These are phyloP conservation scores for Euphorbia peplus DNA, from an alignment of 345 rosid species.

Conservation along the genomic window DNA sequence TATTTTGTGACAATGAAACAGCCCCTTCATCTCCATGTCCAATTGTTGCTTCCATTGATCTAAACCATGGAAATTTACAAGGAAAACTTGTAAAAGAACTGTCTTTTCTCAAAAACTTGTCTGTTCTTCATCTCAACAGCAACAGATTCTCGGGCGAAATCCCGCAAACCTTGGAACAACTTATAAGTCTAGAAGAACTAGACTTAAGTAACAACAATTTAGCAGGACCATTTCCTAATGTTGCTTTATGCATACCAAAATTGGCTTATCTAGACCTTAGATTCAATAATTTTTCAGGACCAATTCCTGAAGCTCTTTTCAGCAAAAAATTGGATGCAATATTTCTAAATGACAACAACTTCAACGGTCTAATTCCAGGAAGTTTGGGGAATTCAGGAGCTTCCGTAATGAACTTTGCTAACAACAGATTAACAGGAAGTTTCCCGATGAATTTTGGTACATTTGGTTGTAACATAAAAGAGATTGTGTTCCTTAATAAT, in stretches of 20 bases:
- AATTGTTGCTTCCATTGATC: conserved; percentile 67
- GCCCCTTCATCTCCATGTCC: conserved; percentile 18
- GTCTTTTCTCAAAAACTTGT: conserved; percentile 49
- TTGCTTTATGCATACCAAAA: conserved; percentile 55
- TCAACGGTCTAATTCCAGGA: conserved; percentile 57
- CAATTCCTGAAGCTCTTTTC: conserved; percentile 69
- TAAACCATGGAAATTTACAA: conserved; percentile 71
- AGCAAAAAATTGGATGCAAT: conserved; percentile 71
- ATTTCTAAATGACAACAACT: conserved; percentile 69
- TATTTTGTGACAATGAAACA: conserved; percentile 47
- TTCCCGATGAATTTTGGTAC: conserved; percentile 61
- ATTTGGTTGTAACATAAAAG: conserved; percentile 52
- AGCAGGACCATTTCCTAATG: conserved; percentile 65
- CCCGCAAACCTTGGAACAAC: conserved; percentile 52
- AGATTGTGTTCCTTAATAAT: conserved; percentile 73
- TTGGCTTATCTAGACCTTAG: conserved; percentile 81
- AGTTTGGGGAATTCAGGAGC: conserved; percentile 76
- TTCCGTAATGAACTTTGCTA: conserved; percentile 78
- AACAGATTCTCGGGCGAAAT: conserved; percentile 71
- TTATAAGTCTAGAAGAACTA: conserved; percentile 60
- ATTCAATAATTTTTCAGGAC: conserved; percentile 69
- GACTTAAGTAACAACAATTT: conserved; percentile 81
- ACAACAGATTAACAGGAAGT: conserved; percentile 60
- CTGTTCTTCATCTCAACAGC: conserved; percentile 76
- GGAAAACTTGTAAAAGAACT: conserved; percentile 76